Evolutionary conservation across 2,329 filamentous ascomycete genomes (phyloP).

Genomic region (Cyanodermella asteris): DNA sequence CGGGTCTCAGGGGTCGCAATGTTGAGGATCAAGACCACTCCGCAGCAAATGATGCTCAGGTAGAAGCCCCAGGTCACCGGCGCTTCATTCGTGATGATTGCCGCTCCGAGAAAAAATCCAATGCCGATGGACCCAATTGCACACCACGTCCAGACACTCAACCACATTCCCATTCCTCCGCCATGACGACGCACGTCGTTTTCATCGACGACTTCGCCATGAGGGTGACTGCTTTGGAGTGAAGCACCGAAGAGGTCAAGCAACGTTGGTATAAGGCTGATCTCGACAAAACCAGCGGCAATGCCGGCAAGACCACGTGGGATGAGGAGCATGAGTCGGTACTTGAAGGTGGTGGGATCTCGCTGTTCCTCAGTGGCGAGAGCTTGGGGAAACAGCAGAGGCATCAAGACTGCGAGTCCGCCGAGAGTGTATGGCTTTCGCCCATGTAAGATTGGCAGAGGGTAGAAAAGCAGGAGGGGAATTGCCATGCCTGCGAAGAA

Average conservation of each 20-base stretch:
- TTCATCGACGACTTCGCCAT: constrained; percentile 46
- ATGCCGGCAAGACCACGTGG: constrained; percentile 45
- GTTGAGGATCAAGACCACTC: constrained; percentile 44
- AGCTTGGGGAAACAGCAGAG: constrained; percentile 55
- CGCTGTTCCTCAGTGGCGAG: constrained; percentile 37
- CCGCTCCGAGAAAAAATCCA: constrained; percentile 50
- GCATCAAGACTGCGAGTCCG: constrained; percentile 45
- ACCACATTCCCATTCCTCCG: constrained; percentile 60
- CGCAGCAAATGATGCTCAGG: constrained; percentile 45
- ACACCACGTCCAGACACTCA: constrained; percentile 59
- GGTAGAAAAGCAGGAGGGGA: constrained; percentile 50
- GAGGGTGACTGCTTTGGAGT: constrained; percentile 47
- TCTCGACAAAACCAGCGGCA: constrained; percentile 50
- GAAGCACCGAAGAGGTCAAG: constrained; percentile 59
- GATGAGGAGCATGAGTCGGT: constrained; percentile 38
- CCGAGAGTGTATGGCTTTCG: constrained; percentile 56
- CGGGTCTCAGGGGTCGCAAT: constrained; percentile 51
- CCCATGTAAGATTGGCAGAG: constrained; percentile 44
- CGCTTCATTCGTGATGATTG: constrained; percentile 40
- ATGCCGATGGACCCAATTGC: constrained; percentile 49
- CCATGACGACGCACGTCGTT: constrained; percentile 53
- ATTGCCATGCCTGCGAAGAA: constrained; percentile 51
- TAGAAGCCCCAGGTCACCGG: constrained; percentile 63
- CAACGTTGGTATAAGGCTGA: constrained; percentile 52
- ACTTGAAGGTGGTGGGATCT: constrained; percentile 32